Evolutionary conservation across 192 early-diverging fungal species (phyloP).

Genomic region (Backusella mclennaniae): DNA sequence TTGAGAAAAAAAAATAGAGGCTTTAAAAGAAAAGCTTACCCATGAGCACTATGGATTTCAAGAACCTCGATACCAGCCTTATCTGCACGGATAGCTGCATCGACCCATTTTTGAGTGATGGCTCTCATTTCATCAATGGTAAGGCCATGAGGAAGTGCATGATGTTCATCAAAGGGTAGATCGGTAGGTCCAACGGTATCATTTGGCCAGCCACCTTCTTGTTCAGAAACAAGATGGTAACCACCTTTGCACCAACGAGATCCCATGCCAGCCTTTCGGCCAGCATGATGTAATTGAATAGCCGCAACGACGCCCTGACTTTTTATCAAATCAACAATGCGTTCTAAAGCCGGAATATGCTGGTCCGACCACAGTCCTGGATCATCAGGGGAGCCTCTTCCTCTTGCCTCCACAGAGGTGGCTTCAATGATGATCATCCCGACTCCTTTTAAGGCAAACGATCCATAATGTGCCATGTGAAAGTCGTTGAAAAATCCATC

Average conservation of each 20-base stretch:
- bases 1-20: not conserved
- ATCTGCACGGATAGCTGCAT: slow-evolving; percentile 66
- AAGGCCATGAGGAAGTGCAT: slow-evolving; percentile 55
- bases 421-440: slow-evolving; percentile 83
- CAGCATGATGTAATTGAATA: slow-evolving; percentile 85
- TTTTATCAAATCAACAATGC: slow-evolving; percentile 65
- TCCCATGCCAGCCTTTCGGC: slow-evolving; percentile 60
- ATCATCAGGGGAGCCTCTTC: slow-evolving; percentile 71
- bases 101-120: slow-evolving; percentile 59
- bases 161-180: slow-evolving; percentile 44
- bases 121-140: slow-evolving; percentile 65
- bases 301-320: slow-evolving; percentile 54
- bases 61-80: slow-evolving; percentile 56
- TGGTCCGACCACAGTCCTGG: slow-evolving; percentile 83
- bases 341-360: slow-evolving; percentile 61
- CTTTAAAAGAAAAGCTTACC: slow-evolving; percentile 19
- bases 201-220: slow-evolving; percentile 70
- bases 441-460: slow-evolving; percentile 73
- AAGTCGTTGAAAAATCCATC: slow-evolving; percentile 72
- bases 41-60: slow-evolving; percentile 73
- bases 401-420: slow-evolving; percentile 68
- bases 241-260: slow-evolving; percentile 6
- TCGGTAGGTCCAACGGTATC: slow-evolving; percentile 68
- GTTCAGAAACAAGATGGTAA: slow-evolving; percentile 15
- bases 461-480: slow-evolving; percentile 61